Conservation (phyloP, 2,329 filamentous ascomycete species). For the Cladosporium sp. region DNA sequence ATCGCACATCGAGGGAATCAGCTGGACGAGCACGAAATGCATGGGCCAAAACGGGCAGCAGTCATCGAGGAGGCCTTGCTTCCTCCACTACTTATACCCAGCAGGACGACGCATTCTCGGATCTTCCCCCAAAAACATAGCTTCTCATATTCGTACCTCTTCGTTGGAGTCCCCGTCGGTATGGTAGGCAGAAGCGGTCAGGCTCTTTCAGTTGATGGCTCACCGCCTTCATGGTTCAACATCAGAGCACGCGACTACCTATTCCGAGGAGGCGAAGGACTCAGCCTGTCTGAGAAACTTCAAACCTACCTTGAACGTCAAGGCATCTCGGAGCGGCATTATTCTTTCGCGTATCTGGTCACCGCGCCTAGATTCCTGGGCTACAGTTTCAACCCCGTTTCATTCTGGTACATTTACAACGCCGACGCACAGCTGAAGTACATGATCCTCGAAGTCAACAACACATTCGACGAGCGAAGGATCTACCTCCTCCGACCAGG, state of each 20-base stretch:
- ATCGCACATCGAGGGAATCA: conserved; percentile 26
- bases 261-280: conserved; percentile 46
- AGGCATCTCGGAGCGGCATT: conserved; percentile 55
- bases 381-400: conserved; percentile 71
- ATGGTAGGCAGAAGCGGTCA: conserved; percentile 53
- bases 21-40: conserved; percentile 15
- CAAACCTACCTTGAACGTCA: conserved; percentile 53
- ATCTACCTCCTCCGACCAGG: conserved; percentile 58
- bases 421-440: conserved; percentile 53
- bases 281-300: conserved; percentile 62
- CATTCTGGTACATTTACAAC: conserved; percentile 75
- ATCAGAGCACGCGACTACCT: conserved; percentile 61
- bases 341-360: conserved; percentile 65
- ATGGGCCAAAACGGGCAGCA: conserved; percentile 9
- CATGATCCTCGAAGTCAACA: conserved; percentile 71
- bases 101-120: conserved; percentile 60
- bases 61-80: conserved; percentile 30
- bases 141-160: conserved; percentile 68
- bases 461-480: conserved; percentile 69
- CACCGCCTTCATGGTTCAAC: conserved; percentile 51
- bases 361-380: conserved; percentile 67
- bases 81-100: conserved; percentile 58
- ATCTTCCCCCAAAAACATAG: conserved; percentile 64
- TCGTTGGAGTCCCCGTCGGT: conserved; percentile 64
- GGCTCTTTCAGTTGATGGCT: conserved; percentile 49